Evolutionary conservation across 495 filamentous ascomycete species (phyloP), one percentile per base, ranked within the genome.

Genomic region (Aspergillus ellipticus): DNA sequence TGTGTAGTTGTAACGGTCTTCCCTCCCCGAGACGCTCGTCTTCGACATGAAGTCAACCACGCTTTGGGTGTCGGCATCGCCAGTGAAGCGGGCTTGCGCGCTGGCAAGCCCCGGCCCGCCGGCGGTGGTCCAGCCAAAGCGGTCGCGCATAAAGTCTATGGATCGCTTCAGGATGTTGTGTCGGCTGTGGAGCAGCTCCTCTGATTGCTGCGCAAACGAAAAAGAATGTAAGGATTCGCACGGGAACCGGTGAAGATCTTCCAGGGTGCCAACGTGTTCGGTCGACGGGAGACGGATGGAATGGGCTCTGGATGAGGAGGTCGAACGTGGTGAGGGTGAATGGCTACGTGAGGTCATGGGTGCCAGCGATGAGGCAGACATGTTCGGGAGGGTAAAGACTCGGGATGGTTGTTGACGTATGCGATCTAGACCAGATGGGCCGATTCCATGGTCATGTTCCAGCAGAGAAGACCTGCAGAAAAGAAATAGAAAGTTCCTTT

Each of bases 151-250:
- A 66, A 97, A 97, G 71, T 97, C 95, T 57, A 98, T 88, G 13
- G 92, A 95, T 51, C 92, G 80, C 67, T 96, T 97, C 62, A 99
- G 67, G 17, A 96, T 87, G 73, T 91, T 97, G 66, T 97, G 95
- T 45, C 95, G 83, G 65, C 78, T 96, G 64, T 96, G 89, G 24
- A 97, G 81, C 42, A 88, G 77, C 62, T 97, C 92, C 65, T 96
- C 93, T 5, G 92, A 92, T 70, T 96, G 93, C 55, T 96, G 90
- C 3, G 95, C 90, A 69, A 99, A 99, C 28, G 95, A 97, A 74
- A 99, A 99, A 0, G 95, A 97, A 67, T 99, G 94, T 54, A 99
- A 72, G 0, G 94, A 99, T 70, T 99, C 94, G 62, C 89, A 89
- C 2, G 95, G 93, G 66, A 97, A 99, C 42, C 92, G 84, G 43